Evolutionary conservation across 805 yeast genomes (phyloP).

Genomic region (Suhomyces canberraensis): DNA sequence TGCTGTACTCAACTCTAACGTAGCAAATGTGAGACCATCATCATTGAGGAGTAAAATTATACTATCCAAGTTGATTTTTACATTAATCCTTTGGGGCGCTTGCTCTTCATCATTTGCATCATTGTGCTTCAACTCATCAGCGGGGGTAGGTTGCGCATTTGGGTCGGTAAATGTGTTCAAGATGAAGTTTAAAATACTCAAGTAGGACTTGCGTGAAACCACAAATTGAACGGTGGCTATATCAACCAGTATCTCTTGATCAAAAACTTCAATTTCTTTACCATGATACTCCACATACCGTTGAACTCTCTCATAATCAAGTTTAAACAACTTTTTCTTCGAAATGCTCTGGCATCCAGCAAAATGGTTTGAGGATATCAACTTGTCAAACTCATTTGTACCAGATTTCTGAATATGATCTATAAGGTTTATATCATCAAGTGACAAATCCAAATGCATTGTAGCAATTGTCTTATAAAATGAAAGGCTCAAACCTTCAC

Average conservation of each 20-base stretch:
- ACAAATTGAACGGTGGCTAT: conserved; percentile 78
- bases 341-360: conserved; percentile 31
- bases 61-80: conserved; percentile 67
- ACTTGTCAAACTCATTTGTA: conserved; percentile 58
- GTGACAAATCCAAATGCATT: conserved; percentile 61
- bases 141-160: conserved; percentile 59
- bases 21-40: conserved; percentile 78
- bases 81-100: conserved; percentile 73
- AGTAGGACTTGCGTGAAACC: conserved; percentile 70
- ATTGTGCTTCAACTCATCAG: conserved; percentile 69
- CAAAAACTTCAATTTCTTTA: conserved; percentile 62
- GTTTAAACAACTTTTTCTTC: conserved; percentile 48
- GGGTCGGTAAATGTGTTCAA: conserved; percentile 89
- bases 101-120: conserved; percentile 51
- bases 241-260: conserved; percentile 68
- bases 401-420: conserved; percentile 70
- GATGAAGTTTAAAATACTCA: conserved; percentile 76
- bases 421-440: conserved; percentile 65
- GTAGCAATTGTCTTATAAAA: conserved; percentile 57
- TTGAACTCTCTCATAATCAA: conserved; percentile 57
- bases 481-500: conserved; percentile 60
- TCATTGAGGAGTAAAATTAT: conserved; percentile 75
- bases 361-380: conserved; percentile 63
- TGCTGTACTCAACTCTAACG: conserved; percentile 72
- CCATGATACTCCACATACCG: conserved; percentile 55